Percentiles rank a stretch among this genome's conserved stretches.
Conservation (phyloP, 257 asterid genomes). For the Cordia subcordata region DNA sequence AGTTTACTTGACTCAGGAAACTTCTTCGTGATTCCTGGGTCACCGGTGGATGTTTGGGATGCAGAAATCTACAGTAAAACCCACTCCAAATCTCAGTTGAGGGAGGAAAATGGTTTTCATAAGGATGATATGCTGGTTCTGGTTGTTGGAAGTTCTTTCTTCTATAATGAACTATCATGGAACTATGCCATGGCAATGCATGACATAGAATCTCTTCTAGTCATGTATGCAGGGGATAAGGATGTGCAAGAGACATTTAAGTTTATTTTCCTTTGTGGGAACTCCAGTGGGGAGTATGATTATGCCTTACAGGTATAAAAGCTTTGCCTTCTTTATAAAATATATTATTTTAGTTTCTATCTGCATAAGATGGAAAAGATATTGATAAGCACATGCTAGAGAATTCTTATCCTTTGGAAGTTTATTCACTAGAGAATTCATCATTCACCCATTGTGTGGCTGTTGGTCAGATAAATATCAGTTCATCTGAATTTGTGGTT, state of each 20-base stretch:
- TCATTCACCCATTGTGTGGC: not conserved
- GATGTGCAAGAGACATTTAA: slow-evolving; percentile 46
- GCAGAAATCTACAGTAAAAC: slow-evolving; percentile 78
- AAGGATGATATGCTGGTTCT: slow-evolving; percentile 70
- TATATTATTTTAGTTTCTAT: slow-evolving; percentile 8
- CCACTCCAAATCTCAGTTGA: slow-evolving; percentile 68
- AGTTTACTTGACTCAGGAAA: slow-evolving; percentile 94
- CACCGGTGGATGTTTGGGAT: slow-evolving; percentile 90
- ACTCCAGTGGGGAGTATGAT: slow-evolving; percentile 64
- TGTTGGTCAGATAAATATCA: too few relatives aligned
- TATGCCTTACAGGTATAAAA: slow-evolving; percentile 73
- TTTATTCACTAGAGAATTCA: not conserved
- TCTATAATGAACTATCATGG: slow-evolving; percentile 73
- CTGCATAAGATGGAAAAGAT: not conserved
- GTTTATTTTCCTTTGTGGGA: slow-evolving; percentile 78
- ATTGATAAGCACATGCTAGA: not conserved
- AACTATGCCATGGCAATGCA: slow-evolving; percentile 73
- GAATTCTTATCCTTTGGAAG: not conserved
- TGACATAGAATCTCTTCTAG: slow-evolving; percentile 72
- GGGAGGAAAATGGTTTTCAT: slow-evolving; percentile 70
- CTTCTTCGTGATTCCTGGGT: slow-evolving; percentile 96
- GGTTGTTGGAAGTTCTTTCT: slow-evolving; percentile 85
- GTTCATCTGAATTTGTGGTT: too few relatives aligned
- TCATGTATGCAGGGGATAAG: slow-evolving; percentile 56
- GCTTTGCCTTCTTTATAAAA: slow-evolving; percentile 6